These are phyloP conservation scores for Stachybotrys echinatus DNA, from an alignment of 2,329 filamentous ascomycete species.

Conservation along the genomic window DNA sequence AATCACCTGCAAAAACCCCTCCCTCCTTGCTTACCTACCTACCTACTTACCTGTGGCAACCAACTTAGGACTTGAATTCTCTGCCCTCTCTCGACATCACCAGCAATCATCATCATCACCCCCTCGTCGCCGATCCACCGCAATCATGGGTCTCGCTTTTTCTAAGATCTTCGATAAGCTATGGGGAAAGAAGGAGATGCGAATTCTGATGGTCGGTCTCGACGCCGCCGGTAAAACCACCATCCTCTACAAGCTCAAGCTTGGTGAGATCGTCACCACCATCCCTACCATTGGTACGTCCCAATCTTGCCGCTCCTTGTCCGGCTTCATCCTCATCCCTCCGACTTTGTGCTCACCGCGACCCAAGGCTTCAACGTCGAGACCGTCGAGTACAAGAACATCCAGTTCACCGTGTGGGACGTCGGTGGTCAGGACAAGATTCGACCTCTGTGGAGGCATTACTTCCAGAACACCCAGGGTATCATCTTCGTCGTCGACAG, in stretches of 20 bases:
- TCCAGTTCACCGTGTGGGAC: constrained; percentile 99
- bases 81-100: constrained; percentile 10
- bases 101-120: constrained; percentile 5
- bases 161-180: constrained; percentile 95
- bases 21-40: constrained; percentile 5
- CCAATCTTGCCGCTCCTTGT: constrained; percentile 23
- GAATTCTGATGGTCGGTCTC: constrained; percentile 99
- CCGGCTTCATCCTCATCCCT: constrained; percentile 4
- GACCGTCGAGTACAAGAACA: constrained; percentile 99
- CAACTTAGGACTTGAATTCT: constrained; percentile 19
- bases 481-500: constrained; percentile 99
- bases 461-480: constrained; percentile 99
- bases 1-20: constrained; percentile 7
- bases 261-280: constrained; percentile 97
- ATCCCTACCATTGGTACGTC: constrained; percentile 89
- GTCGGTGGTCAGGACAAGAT: constrained; percentile 99
- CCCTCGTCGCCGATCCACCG: constrained; percentile 35
- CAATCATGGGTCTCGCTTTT: constrained; percentile 95
- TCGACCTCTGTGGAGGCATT: constrained; percentile 97
- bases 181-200: constrained; percentile 99
- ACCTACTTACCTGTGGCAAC: constrained; percentile 22
- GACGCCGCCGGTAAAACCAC: constrained; percentile 99
- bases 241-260: constrained; percentile 99
- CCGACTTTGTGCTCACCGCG: neutral
- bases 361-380: constrained; percentile 93